Base-by-base conservation (phyloP, 305 asterid genomes). In the Fraxinus greggii region DNA sequence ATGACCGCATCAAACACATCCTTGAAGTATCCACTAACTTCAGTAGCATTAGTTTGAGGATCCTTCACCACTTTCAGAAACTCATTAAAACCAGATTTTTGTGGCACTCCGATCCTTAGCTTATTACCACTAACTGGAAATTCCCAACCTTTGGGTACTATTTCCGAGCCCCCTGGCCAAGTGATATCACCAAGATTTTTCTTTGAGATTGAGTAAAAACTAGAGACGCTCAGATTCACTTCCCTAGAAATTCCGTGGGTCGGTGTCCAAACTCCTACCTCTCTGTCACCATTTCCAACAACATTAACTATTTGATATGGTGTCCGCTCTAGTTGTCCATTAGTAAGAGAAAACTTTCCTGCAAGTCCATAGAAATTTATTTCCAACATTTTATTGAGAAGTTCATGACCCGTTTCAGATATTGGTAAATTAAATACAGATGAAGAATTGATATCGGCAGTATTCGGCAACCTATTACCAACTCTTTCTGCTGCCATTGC, bases 131-230 rank as follows among this genome's bases (percentile, higher is more conserved):
- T 80, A 33, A 88, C 70, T 9, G 89, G 86, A 67, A 79, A 17
- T 13, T 75, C 86, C 92, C 88, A 81, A 12, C 92, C 91, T 79
- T 76, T 87, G 2, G 96, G 97, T 45, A 45, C 54, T 36, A 0
- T 28, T 0, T 75, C 48, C 0, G 86, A 75, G 67, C 77, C 74
- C 75, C 96, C 96, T 0, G 93, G 93, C 94, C 96, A 90, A 32
- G 83, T 59, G 72, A 89, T 79, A 38, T 40, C 42, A 67, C 76
- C 56, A n/a, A 82, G 80, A 12, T 76, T 80, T 8, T 23, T 76
- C 69, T 51, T 80, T 17, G 76, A 45, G 26, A 35, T 29, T 1
- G 67, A 69, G 6, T 26, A 45, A 26, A 35, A 15, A 10, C 5
- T 23, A 24, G 48, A 69, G 75, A 33, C 31, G 26, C 56, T 77